A percentile compares a stretch with the other conserved stretches of the same genome.
Conservation (phyloP, 2,329 filamentous ascomycete species). For the Canariomyces notabilis region DNA sequence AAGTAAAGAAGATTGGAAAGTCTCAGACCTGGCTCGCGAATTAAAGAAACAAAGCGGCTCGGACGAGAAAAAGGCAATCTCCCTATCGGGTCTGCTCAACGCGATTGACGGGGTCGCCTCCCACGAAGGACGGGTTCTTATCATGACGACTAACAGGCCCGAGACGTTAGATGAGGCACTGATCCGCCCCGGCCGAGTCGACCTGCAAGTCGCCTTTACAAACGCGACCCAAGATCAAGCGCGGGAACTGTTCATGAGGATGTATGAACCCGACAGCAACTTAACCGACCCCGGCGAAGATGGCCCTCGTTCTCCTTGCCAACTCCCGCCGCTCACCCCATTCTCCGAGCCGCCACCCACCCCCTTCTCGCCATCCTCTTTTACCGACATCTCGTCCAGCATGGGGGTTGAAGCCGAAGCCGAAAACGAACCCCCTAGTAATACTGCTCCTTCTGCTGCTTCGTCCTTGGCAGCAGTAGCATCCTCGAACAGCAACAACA, state of each 20-base stretch:
- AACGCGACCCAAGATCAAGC: slow-evolving; percentile 52
- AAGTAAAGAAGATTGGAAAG: slow-evolving; percentile 26
- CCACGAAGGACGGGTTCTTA: slow-evolving; percentile 71
- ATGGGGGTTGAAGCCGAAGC: not conserved
- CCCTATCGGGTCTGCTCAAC: slow-evolving; percentile 74
- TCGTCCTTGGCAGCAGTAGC: too few relatives aligned
- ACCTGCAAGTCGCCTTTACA: slow-evolving; percentile 55
- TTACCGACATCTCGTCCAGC: slow-evolving; percentile 2
- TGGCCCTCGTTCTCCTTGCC: not conserved
- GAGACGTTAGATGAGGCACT: slow-evolving; percentile 69
- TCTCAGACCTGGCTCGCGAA: slow-evolving; percentile 40
- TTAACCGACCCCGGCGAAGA: slow-evolving; percentile 5
- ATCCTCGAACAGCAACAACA: too few relatives aligned
- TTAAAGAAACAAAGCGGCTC: slow-evolving; percentile 37
- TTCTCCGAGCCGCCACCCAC: slow-evolving; percentile 7
- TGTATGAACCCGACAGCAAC: slow-evolving; percentile 49
- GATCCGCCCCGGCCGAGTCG: slow-evolving; percentile 67
- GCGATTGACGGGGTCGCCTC: slow-evolving; percentile 78
- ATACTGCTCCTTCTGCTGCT: too few relatives aligned
- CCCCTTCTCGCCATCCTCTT: slow-evolving; percentile 3
- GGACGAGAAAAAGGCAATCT: slow-evolving; percentile 52
- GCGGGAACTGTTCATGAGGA: slow-evolving; percentile 53
- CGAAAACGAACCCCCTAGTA: too few relatives aligned
- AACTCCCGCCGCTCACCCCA: slow-evolving; percentile 2
- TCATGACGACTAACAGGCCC: slow-evolving; percentile 78